Base-by-base conservation (phyloP, 495 filamentous ascomycete species). In the Neurospora sp. region DNA sequence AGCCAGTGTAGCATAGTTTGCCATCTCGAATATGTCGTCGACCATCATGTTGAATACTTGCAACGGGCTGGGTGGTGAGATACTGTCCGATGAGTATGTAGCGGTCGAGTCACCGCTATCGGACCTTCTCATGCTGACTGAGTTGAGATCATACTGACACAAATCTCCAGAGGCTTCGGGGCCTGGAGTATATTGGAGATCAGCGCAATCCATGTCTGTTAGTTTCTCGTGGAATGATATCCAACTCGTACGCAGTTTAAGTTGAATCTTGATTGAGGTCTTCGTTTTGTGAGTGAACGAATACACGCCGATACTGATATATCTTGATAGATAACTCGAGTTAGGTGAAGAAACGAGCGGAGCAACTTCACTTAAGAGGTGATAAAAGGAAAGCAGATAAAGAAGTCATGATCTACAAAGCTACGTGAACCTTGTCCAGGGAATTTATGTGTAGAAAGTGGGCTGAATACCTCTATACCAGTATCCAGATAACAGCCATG, bases 1-100 rank as follows among this genome's bases (percentile, higher is more conserved):
- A 31, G 6, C 42, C 62, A 41, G 7, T 8, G 72, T 75, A 14
- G 76, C 76, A 8, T 72, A 31, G 48, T 54, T 31, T 16, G 76
- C 72, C 35, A 71, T 59, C 1, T 54, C 35, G 39, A 72, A 72
- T 37, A 73, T 75, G 44, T 69, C 59, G 23, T 40, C 23, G 18
- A 66, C 3, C 18, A 14, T 35, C 20, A 9, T 66, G 38, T 59
- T 46, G 31, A 75, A 59, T 0, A 37, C 23, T 16, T 70, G 62
- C 38, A 37, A 39, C 5, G 69, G 54, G 27, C n/a, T 40, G 9
- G 72, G 54, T 4, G 54, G 54, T 35, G 54, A 62, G 54, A 62
- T 35, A 35, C 12, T 35, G 5, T 62, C 54, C 27, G 54, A 62
- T 62, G 27, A 62, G 6, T 62, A 35, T 62, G 54, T 62, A 35